Conservation (phyloP, 1,284 basidiomycete genomes). For the Irpex sp. region DNA sequence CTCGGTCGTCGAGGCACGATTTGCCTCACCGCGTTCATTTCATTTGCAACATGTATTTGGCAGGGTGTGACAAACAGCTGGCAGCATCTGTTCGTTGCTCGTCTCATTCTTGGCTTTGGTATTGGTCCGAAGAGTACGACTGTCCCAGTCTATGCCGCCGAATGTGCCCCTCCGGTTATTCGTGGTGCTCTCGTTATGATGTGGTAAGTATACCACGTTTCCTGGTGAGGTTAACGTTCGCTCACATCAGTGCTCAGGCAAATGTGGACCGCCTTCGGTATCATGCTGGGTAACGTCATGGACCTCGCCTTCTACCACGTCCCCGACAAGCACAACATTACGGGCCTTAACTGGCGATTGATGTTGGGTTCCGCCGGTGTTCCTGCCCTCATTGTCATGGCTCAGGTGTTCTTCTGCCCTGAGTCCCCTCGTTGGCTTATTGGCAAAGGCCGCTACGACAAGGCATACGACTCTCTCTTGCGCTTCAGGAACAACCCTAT, state of each 20-base stretch:
- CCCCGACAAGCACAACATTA: slow-evolving; percentile 38
- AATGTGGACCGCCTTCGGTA: slow-evolving; percentile 76
- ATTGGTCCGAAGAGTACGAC: slow-evolving; percentile 69
- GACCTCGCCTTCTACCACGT: slow-evolving; percentile 58
- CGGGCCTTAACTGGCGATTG: slow-evolving; percentile 62
- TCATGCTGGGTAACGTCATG: slow-evolving; percentile 57
- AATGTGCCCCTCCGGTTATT: slow-evolving; percentile 66
- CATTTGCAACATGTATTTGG: slow-evolving; percentile 66
- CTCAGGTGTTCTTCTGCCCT: slow-evolving; percentile 53
- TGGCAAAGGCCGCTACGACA: slow-evolving; percentile 58
- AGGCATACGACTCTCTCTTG: slow-evolving; percentile 63
- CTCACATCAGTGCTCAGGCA: slow-evolving; percentile 32
- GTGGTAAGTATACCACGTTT: slow-evolving; percentile 36
- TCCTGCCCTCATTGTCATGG: slow-evolving; percentile 56
- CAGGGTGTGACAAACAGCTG: slow-evolving; percentile 67
- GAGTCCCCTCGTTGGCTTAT: slow-evolving; percentile 76
- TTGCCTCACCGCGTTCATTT: slow-evolving; percentile 65
- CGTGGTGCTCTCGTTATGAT: slow-evolving; percentile 80
- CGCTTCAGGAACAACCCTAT: slow-evolving; percentile 63
- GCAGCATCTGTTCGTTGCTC: slow-evolving; percentile 68
- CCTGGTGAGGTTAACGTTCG: too few species aligned
- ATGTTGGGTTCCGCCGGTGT: slow-evolving; percentile 63
- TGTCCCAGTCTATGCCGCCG: slow-evolving; percentile 64
- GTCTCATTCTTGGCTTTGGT: slow-evolving; percentile 67
- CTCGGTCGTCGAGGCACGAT: slow-evolving; percentile 80